Base-by-base conservation (phyloP, 805 yeast species). In the Hyphopichia homilentoma region DNA sequence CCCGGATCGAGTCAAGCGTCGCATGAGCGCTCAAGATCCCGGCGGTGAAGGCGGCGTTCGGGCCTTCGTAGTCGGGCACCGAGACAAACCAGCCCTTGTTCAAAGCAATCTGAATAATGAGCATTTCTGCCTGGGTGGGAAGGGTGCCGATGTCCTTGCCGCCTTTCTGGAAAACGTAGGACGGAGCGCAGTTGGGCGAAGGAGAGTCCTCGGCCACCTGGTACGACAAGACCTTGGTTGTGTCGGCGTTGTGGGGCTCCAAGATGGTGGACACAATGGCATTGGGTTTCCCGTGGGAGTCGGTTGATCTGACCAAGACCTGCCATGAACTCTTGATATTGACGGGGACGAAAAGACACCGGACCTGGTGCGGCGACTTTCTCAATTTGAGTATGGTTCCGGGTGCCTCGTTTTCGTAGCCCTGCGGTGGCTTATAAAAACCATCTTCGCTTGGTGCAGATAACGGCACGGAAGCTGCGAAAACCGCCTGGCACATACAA, bases 61-160 rank as follows among this genome's bases (percentile, higher is more conserved):
- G 47, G 2, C 62, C 63, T 28, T 56, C 54, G 30, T 56, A 46
- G 36, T 58, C 63, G 2, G 61, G 55, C 7, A 38, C 26, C 2
- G 41, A 40, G 4, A 50, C 44, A 25, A 39, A 36, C 47, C 50
- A 48, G 15, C 52, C 52, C 21, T 44, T 33, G 16, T 47, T 38
- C 18, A 52, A 35, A 4, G 44, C 43, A 2, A 40, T 33, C 25
- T 43, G 36, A 29, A 46, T 33, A 6, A 43, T 29, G 8, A 33
- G 16, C 38, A 42, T 36, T 33, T 52, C 55, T 7, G 38, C 11
- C 33, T 51, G 50, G 5, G 44, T 11, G 6, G 26, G 37, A n/a
- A n/a, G n/a, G 22, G 41, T 35, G 21, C 23, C 21, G 13, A 20
- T 21, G 16, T 25, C 16, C 8, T 41, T 27, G n/a, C 44, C 49